A percentile compares a stretch with the other conserved stretches of the same genome.
phyloP scores from a whole-genome alignment of 768 basidiomycete genomes.

The Podaxis sp. region DNA sequence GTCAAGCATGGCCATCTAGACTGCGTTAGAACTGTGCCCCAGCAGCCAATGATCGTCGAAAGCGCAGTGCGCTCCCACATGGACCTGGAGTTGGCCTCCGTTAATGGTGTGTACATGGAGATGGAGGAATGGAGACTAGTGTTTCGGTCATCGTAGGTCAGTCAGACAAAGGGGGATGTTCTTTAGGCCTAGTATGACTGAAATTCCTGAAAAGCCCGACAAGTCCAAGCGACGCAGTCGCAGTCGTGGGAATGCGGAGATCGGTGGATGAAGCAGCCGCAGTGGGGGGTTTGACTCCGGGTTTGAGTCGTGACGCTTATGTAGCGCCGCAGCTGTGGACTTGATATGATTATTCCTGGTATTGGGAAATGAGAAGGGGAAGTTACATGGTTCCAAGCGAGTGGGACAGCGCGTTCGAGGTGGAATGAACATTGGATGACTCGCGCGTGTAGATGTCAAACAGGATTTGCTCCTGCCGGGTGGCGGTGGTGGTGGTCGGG shows the following conservation, averaged over 20 bases:
- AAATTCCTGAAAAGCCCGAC: neutral
- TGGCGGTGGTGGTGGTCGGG: neutral
- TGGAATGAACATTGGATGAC: neutral
- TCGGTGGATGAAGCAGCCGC: neutral
- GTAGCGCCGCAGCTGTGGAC: neutral
- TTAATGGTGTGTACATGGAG: neutral
- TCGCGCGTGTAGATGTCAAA: neutral
- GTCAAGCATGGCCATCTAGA: neutral
- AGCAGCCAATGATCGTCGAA: neutral
- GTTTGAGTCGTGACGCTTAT: neutral
- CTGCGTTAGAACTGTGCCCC: neutral
- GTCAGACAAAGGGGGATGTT: neutral
- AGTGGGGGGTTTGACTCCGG: conserved; percentile 2
- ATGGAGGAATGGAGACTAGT: neutral
- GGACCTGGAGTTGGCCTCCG: neutral
- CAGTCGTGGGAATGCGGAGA: neutral
- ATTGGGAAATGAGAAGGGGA: neutral
- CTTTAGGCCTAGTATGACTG: neutral
- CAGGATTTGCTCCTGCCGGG: neutral
- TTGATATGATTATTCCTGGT: neutral
- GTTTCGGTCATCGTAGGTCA: neutral
- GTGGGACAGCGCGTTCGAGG: neutral
- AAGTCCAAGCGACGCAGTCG: conserved; percentile 10
- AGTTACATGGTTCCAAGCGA: neutral
- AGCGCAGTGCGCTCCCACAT: neutral